Evolutionary conservation across 2,329 filamentous ascomycete genomes (phyloP), one percentile per base, ranked within the genome.

Genomic region (Biscogniauxia marginata): DNA sequence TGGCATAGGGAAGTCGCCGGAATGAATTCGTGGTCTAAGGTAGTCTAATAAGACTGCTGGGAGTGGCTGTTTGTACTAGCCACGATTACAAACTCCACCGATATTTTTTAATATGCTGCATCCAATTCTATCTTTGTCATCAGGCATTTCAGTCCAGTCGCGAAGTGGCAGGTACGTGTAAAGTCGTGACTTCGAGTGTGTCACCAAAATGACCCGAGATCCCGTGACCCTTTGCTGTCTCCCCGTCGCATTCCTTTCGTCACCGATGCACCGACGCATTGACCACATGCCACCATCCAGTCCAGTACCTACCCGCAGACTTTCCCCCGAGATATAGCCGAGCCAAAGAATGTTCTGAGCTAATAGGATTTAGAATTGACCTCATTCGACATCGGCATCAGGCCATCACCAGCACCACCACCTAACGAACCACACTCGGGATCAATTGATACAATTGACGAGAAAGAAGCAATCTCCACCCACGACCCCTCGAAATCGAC

Each of bases 131-230:
- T 46, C 50, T 25, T 52, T 23, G 3, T 23, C 11, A 39, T 20
- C 50, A 18, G 8, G 8, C 20, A 46, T 4, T 46, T 20, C 4
- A 23, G 16, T 5, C n/a, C 18, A 24, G 5, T 48, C 21, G 23
- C 46, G 21, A 24, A 48, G 21, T 46, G 44, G 19, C 19, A 46
- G 21, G 45, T 46, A 46, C 8, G 19, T 46, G 45, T 18, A 44
- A 52, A 62, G 56, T 60, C 65, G 62, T 62, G 63, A 60, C 50
- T 58, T 48, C 46, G 47, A 23, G 47, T 55, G 53, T 56, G 53
- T 62, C 66, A 65, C 66, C 66, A 69, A 64, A 65, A 23, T 65
- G 59, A 69, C 67, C 58, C 67, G 66, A 62, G 58, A 50, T 62
- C 67, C 61, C 60, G 67, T 67, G 67, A 69, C 57, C 53, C 56